Evolutionary conservation across 2,329 filamentous ascomycete species (phyloP), one percentile per base, ranked within the genome.

Genomic region (Botrytis deweyae): DNA sequence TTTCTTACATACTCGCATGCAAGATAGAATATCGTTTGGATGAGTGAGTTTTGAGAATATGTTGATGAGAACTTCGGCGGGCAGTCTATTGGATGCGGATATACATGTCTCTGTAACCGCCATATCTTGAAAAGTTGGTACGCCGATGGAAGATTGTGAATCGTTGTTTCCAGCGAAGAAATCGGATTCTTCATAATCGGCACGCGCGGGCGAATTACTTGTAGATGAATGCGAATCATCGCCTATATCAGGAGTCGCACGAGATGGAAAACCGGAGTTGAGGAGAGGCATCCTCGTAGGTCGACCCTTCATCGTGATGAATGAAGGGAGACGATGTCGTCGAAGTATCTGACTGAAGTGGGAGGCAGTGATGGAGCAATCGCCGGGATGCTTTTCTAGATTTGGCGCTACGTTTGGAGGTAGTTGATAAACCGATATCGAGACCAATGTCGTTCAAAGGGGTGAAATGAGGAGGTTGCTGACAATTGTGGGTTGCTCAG

Each of bases 11-110:
- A 97, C 95, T 77, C 96, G 86, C 93, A 98, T 95, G 83, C 93
- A 97, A 83, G 91, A 91, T 78, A 94, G 88, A 78, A 98, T 88
- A 80, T 99, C 95, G 63, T 86, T 85, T 3, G 94, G 88, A 20
- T 88, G 89, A 79, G 87, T 91, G 74, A 99, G 88, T 82, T 94
- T 96, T 52, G 93, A 87, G 83, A 99, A 98, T 80, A 98, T 92
- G 83, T 91, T 89, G 80, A 99, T 98, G 81, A 98, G 90, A 75
- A 99, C 92, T 86, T 99, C 96, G 82, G 95, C 95, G 58, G 96
- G 96, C 52, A 99, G 87, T 73, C 92, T 90, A 78, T 92, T 92
- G 75, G 98, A 91, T 66, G 95, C 94, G n/a, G 92, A 90, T 72
- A 91, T 84, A 79, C 91, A 92, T 78, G 89, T 86, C 80, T 91